These are phyloP conservation scores for Aspergillus brasiliensis DNA, from an alignment of 2,329 filamentous ascomycete species.

Conservation along the genomic window DNA sequence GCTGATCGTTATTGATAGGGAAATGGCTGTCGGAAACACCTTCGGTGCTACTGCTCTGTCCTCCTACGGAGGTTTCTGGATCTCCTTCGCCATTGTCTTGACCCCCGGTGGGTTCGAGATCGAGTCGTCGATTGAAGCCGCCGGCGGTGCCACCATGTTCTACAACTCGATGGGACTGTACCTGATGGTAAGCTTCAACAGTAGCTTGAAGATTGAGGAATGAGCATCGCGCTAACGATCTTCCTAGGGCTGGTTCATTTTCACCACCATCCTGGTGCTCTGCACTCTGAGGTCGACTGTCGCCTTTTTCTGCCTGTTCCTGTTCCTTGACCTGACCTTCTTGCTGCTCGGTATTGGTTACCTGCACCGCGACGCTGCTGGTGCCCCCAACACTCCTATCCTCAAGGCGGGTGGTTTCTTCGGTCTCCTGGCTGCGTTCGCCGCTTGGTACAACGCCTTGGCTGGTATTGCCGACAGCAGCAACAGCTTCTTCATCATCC, in stretches of 20 bases:
- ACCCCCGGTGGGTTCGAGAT: slow-evolving; percentile 69
- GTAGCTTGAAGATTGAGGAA: not conserved
- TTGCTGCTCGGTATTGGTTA: slow-evolving; percentile 69
- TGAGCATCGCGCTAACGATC: slow-evolving; percentile 11
- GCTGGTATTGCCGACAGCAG: slow-evolving; percentile 73
- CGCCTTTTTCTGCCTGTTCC: slow-evolving; percentile 76
- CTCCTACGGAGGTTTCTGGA: slow-evolving; percentile 84
- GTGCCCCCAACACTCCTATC: slow-evolving; percentile 49
- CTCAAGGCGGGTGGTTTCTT: slow-evolving; percentile 76
- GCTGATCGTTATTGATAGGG: slow-evolving; percentile 54
- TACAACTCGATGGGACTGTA: slow-evolving; percentile 71
- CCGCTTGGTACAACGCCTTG: slow-evolving; percentile 85
- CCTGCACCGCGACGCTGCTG: slow-evolving; percentile 53
- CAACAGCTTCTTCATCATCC: slow-evolving; percentile 87
- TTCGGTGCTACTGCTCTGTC: slow-evolving; percentile 81
- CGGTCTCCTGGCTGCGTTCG: slow-evolving; percentile 76
- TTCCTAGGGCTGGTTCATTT: slow-evolving; percentile 77
- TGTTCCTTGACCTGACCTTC: slow-evolving; percentile 75
- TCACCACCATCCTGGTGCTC: slow-evolving; percentile 72
- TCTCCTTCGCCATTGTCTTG: slow-evolving; percentile 70
- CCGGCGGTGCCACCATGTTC: slow-evolving; percentile 46
- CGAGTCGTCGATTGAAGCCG: slow-evolving; percentile 39
- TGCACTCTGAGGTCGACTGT: slow-evolving; percentile 76
- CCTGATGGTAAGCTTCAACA: slow-evolving; percentile 56
- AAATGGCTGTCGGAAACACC: slow-evolving; percentile 85